Base-by-base conservation (phyloP, 345 rosid genomes). In the Salix udensis region DNA sequence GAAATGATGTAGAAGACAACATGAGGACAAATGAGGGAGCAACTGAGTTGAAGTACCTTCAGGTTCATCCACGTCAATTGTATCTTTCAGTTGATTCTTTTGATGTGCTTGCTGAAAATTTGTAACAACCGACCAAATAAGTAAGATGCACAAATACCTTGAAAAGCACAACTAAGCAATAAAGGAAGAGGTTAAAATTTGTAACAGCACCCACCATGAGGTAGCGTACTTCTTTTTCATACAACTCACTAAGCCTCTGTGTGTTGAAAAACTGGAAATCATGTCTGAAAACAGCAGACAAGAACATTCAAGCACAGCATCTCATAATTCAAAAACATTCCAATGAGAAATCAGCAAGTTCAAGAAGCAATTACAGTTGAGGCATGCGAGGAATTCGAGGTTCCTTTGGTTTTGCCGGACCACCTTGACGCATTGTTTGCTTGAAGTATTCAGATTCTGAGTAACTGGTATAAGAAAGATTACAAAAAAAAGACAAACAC, bases 331-430 rank as follows among this genome's bases (percentile, higher is more conserved):
- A 79, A 67, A 73, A 26, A 40, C 13, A 74, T 5, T 71, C 36
- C 28, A 13, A 23, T 0, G 31, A 69, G 31, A 21, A 30, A 75
- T 23, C 62, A 53, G 60, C 14, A 30, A 48, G 37, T 76, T 74
- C 61, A 30, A 52, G 66, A 61, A 82, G 76, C 55, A 69, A 94
- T 78, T 79, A 96, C 99, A 96, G 76, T 85, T 90, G 98, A 30
- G 99, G 99, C 99, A 94, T 96, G 80, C 99, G 97, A 69, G 99
- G 99, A 80, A 96, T 92, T 72, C 98, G 90, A 77, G 98, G 99
- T 79, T 96, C 99, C 78, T 89, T 92, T 19, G 99, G 96, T 87
- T 93, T 96, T 53, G 93, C 85, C 36, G 93, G 97, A 79, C 88
- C 97, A 74, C 94, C 94, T 90, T 96, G 97, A 53, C 98, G 92